phyloP scores from a whole-genome alignment of 2,329 filamentous ascomycete genomes.

The Fusarium mangiferae region DNA sequence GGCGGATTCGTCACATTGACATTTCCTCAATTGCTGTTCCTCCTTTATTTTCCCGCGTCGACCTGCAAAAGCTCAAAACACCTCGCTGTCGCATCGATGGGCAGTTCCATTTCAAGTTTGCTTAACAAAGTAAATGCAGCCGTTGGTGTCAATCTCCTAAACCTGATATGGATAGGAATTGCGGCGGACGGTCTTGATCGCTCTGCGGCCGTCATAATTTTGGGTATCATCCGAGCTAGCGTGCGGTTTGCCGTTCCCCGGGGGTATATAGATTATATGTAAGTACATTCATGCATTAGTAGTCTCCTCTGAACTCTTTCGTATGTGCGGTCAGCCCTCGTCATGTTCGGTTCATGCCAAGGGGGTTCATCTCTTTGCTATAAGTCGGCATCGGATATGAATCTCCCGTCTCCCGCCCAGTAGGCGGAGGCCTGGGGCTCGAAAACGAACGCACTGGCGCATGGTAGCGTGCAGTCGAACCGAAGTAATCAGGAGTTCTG shows the following conservation, averaged over 20 bases:
- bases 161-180: not conserved
- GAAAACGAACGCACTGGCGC: slow-evolving; percentile 66
- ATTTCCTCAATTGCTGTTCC: not conserved
- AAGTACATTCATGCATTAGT: slow-evolving; percentile 14
- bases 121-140: slow-evolving; percentile 33
- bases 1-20: not conserved
- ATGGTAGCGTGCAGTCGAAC: slow-evolving; percentile 64
- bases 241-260: not conserved
- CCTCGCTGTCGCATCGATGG: slow-evolving; percentile 28
- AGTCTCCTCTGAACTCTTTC: slow-evolving; percentile 2
- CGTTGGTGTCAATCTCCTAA: slow-evolving; percentile 2
- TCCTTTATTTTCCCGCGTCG: not conserved
- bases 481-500: slow-evolving; percentile 66
- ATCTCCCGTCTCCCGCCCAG: slow-evolving; percentile 56
- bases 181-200: slow-evolving; percentile 4
- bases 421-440: slow-evolving; percentile 61
- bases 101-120: slow-evolving; percentile 1
- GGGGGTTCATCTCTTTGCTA: slow-evolving; percentile 60
- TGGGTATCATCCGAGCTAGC: not conserved
- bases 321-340: not conserved
- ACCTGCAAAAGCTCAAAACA: slow-evolving; percentile 22
- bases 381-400: slow-evolving; percentile 50
- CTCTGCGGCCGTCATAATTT: not conserved
- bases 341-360: slow-evolving; percentile 67
- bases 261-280: slow-evolving; percentile 21